Conservation (phyloP, 208 protist genomes). For the Trypanosomatidae sp. region DNA sequence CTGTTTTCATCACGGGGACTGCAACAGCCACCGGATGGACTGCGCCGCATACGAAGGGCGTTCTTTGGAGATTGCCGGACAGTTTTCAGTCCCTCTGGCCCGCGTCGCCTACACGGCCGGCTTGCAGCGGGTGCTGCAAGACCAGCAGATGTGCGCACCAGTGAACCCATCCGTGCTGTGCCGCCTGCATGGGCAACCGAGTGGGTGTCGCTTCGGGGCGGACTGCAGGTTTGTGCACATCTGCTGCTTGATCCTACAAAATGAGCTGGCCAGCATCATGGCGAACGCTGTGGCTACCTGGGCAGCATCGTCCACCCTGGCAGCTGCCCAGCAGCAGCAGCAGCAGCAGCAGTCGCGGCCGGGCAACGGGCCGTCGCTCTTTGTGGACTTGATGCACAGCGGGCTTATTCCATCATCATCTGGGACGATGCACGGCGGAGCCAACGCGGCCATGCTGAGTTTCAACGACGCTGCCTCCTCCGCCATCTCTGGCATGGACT, state of each 20-base stretch:
- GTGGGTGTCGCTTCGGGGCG: conserved; percentile 71
- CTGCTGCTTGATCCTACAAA: conserved; percentile 54
- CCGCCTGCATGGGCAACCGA: conserved; percentile 57
- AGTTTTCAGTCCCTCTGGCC: conserved; percentile 41
- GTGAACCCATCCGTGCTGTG: conserved; percentile 39
- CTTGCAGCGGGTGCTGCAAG: conserved; percentile 48
- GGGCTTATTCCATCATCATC: background rate
- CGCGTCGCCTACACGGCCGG: conserved; percentile 65
- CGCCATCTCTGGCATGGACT: background rate
- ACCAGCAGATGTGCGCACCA: conserved; percentile 14
- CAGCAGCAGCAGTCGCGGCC: background rate
- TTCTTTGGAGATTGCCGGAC: conserved; percentile 25
- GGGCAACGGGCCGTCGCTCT: background rate
- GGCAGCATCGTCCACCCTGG: background rate
- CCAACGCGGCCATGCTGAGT: background rate
- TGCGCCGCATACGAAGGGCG: conserved; percentile 17
- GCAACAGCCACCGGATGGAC: conserved; percentile 30
- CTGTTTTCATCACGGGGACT: conserved; percentile 73
- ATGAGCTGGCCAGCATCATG: conserved; percentile 31
- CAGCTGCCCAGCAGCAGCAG: conserved; percentile 1
- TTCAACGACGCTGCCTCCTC: conserved; percentile 1
- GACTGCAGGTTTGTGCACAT: conserved; percentile 87
- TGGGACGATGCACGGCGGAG: conserved; percentile 7
- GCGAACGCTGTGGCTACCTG: conserved; percentile 6
- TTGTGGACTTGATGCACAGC: conserved; percentile 1